Evolutionary conservation across 768 basidiomycete species (phyloP), one percentile per base, ranked within the genome.

Genomic region (Sporobolomyces roseus): DNA sequence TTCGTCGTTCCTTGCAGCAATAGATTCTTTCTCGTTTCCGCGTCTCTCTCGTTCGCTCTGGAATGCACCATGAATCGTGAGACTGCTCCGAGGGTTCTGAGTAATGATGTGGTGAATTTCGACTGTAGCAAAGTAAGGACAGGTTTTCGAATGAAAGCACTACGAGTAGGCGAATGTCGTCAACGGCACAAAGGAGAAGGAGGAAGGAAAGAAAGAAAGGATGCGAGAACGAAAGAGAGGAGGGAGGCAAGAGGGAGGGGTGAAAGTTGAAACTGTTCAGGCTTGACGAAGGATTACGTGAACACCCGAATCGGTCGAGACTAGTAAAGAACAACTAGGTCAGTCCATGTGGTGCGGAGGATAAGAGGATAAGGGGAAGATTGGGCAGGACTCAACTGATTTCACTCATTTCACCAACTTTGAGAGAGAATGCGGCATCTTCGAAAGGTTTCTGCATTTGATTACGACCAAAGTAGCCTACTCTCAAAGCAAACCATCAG

Each of bases 401-500:
- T 33, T 85, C 87, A 78, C 89, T 91, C 77, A 93, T 87, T 79
- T 89, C 79, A 12, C 87, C 89, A 27, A 88, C 83, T 54, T 85
- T 77, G 70, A 93, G 82, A 3, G 80, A 84, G 78, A 84, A 93
- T 16, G 90, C 81, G 36, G 90, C 89, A 35, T 93, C 91, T 80
- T 97, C 93, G 76, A 99, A 99, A 41, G 91, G 87, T 80, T 90
- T 92, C 80, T 99, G 96, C 96, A 99, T 99, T 81, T 90, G 88
- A 1, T 88, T 89, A 23, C 79, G 85, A 1, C 83, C 84, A 76
- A 99, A 99, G 82, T 82, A 83, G 0, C 96, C 75, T 73, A 61
- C 10, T 10, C 46, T 35, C n/a, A 4, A 21, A 16, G 25, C 27
- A 10, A 10, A 50, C 8, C 13, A 21, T 27, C 49, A 50, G 49